phyloP scores from a whole-genome alignment of 1,139 yeast species.

The Suhomyces bolitotheri region DNA sequence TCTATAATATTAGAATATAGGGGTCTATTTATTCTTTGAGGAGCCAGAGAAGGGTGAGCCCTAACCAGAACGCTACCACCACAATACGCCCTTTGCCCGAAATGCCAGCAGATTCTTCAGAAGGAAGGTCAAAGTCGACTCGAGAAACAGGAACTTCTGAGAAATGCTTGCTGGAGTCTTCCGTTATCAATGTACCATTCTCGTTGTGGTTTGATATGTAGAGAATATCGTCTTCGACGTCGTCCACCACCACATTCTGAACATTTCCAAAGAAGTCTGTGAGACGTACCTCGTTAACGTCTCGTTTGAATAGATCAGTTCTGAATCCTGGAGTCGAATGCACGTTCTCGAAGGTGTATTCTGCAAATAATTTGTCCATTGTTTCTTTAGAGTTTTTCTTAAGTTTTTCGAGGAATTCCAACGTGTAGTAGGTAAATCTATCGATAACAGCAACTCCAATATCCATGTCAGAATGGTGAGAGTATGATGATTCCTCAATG shows the following conservation, averaged over 20 bases:
- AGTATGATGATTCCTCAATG: slow-evolving; percentile 85
- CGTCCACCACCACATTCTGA: slow-evolving; percentile 75
- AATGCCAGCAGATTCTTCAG: not conserved
- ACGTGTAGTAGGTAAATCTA: slow-evolving; percentile 87
- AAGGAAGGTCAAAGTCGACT: slow-evolving; percentile 5
- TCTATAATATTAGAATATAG: too few species aligned
- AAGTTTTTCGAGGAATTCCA: slow-evolving; percentile 82
- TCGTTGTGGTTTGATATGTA: slow-evolving; percentile 32
- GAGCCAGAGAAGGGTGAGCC: not conserved
- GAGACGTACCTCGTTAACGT: slow-evolving; percentile 67
- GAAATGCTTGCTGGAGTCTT: not conserved
- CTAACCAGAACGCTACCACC: slow-evolving; percentile 7
- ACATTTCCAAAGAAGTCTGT: slow-evolving; percentile 96
- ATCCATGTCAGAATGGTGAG: slow-evolving; percentile 93
- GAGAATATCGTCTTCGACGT: slow-evolving; percentile 48
- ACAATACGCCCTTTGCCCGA: slow-evolving; percentile 7
- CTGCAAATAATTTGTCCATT: slow-evolving; percentile 78
- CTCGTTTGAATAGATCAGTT: slow-evolving; percentile 71
- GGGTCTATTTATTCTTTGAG: not conserved
- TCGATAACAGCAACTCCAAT: slow-evolving; percentile 98
- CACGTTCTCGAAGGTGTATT: slow-evolving; percentile 79
- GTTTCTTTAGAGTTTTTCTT: slow-evolving; percentile 75
- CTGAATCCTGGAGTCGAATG: slow-evolving; percentile 93
- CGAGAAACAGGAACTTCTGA: not conserved
- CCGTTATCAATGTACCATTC: slow-evolving; percentile 15